Conservation (phyloP, 1,139 yeast species). For the Groenewaldozyma sp. region DNA sequence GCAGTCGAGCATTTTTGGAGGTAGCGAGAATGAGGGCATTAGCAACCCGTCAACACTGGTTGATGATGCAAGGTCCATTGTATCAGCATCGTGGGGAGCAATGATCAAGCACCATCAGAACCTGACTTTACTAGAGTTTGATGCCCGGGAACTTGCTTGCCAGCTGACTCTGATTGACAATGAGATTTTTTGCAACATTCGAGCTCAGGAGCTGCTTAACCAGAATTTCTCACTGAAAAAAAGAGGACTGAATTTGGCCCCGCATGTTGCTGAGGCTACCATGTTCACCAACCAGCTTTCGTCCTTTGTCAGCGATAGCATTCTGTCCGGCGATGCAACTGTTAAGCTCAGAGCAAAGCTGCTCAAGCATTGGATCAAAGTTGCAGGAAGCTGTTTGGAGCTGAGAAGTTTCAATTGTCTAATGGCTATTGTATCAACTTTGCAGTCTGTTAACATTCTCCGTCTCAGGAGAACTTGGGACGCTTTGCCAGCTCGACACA, state of each 20-base stretch:
- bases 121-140: constrained; percentile 47
- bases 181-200: constrained; percentile 54
- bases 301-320: constrained; percentile 74
- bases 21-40: constrained; percentile 1
- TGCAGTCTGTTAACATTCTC: constrained; percentile 73
- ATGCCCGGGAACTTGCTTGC: constrained; percentile 74
- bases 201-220: constrained; percentile 64
- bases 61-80: constrained; percentile 12
- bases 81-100: constrained; percentile 9
- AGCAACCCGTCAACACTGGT: constrained; percentile 2
- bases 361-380: constrained; percentile 73
- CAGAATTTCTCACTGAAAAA: constrained; percentile 62
- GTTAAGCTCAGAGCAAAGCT: constrained; percentile 47
- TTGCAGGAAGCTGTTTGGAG: constrained; percentile 73
- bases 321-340: constrained; percentile 34
- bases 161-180: constrained; percentile 79
- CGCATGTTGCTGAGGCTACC: constrained; percentile 63
- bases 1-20: constrained; percentile 5
- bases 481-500: constrained; percentile 51
- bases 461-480: constrained; percentile 65
- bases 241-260: constrained; percentile 50
- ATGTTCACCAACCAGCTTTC: constrained; percentile 71
- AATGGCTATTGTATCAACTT: constrained; percentile 79
- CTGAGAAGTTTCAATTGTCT: constrained; percentile 76
- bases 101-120: constrained; percentile 1